Conservation (phyloP, 2,329 filamentous ascomycete genomes). For the Paraphoma sp. region DNA sequence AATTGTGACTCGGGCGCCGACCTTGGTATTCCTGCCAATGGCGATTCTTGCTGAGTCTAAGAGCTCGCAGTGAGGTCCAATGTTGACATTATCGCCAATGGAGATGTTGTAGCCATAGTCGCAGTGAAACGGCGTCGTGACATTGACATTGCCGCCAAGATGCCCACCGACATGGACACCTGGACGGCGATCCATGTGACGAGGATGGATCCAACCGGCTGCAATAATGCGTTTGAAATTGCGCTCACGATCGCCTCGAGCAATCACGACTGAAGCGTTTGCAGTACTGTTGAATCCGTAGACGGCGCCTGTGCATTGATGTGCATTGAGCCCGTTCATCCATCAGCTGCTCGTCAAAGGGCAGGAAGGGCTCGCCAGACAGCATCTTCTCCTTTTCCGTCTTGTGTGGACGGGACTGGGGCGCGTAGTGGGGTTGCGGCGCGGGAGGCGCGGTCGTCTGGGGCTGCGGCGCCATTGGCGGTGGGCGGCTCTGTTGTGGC, state of each 20-base stretch:
- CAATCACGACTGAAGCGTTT: constrained; percentile 74
- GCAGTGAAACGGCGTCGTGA: constrained; percentile 89
- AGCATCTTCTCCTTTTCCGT: constrained; percentile 94
- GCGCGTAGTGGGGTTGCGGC: constrained; percentile 30
- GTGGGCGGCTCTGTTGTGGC: constrained; percentile 32
- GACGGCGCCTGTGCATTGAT: constrained; percentile 77
- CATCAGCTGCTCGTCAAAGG: constrained; percentile 77
- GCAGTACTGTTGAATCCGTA: constrained; percentile 87
- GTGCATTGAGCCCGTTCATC: constrained; percentile 86
- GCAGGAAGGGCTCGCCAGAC: constrained; percentile 76
- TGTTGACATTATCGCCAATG: constrained; percentile 83
- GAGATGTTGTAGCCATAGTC: constrained; percentile 96
- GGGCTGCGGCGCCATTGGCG: constrained; percentile 21
- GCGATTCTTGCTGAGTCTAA: constrained; percentile 84
- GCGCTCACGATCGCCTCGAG: constrained; percentile 68
- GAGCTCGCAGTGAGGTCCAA: constrained; percentile 84
- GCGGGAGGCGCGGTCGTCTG: constrained; percentile 24
- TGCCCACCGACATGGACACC: constrained; percentile 52
- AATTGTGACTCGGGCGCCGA: constrained; percentile 84
- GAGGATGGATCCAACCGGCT: constrained; percentile 56
- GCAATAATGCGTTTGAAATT: constrained; percentile 76
- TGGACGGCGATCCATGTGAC: constrained; percentile 7
- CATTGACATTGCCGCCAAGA: constrained; percentile 76
- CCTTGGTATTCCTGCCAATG: constrained; percentile 75
- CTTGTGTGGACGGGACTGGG: constrained; percentile 44